A percentile compares a stretch with the other conserved stretches of the same genome.
Evolutionary conservation across 805 yeast genomes (phyloP).

Genomic region (Ogataea pilisensis): DNA sequence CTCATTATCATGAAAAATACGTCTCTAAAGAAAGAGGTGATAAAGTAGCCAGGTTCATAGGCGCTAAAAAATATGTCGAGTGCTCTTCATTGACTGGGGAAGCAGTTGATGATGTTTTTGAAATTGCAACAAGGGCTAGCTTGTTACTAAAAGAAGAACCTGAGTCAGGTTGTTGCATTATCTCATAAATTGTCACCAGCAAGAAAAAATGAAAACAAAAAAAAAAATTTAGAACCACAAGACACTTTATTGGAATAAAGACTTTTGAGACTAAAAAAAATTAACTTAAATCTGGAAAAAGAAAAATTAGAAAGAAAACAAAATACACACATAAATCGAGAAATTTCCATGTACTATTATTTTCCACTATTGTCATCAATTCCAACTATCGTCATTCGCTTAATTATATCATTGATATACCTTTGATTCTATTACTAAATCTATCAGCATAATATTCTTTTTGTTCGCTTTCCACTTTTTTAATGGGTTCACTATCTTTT

Average conservation of each 20-base stretch:
- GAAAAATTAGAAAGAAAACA: too few species aligned
- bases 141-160: slow-evolving; percentile 50
- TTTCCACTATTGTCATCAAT: neutral
- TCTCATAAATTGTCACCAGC: slow-evolving; percentile 14
- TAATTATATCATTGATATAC: neutral
- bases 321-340: neutral
- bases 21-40: slow-evolving; percentile 62
- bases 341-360: neutral
- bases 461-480: too few species aligned
- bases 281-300: too few species aligned
- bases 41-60: slow-evolving; percentile 68
- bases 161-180: slow-evolving; percentile 40
- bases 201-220: neutral
- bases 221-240: neutral
- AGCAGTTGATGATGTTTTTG: slow-evolving; percentile 92
- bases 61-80: slow-evolving; percentile 80
- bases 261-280: too few species aligned
- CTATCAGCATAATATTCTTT: neutral
- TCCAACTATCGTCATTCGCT: slow-evolving; percentile 7
- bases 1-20: slow-evolving; percentile 34
- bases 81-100: slow-evolving; percentile 92
- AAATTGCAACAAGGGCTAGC: slow-evolving; percentile 83
- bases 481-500: neutral
- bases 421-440: neutral
- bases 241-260: too few species aligned